These are phyloP conservation scores for Danielozyma ontarioensis DNA, from an alignment of 805 yeast genomes.

Conservation along the genomic window DNA sequence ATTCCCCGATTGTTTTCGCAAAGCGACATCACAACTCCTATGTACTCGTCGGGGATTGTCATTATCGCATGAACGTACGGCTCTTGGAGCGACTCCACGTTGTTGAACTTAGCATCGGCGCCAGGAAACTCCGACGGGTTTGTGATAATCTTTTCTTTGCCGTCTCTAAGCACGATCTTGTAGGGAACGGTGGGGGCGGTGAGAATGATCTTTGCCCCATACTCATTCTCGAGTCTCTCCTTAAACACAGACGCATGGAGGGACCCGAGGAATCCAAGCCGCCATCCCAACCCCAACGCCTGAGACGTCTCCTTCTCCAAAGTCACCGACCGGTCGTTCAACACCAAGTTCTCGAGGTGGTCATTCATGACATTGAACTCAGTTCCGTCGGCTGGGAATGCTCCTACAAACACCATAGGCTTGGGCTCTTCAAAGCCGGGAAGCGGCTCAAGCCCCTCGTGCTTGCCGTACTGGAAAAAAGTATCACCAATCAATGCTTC, in stretches of 20 bases:
- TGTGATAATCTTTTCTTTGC: slow-evolving; percentile 59
- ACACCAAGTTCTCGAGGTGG: slow-evolving; percentile 77
- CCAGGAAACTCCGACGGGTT: slow-evolving; percentile 95
- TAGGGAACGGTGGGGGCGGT: slow-evolving; percentile 98
- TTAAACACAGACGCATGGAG: slow-evolving; percentile 92
- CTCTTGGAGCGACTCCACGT: slow-evolving; percentile 56
- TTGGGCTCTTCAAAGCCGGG: slow-evolving; percentile 97
- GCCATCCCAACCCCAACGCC: slow-evolving; percentile 97
- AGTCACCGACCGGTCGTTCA: slow-evolving; percentile 89
- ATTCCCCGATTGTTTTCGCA: slow-evolving; percentile 82
- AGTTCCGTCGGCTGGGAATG: slow-evolving; percentile 92
- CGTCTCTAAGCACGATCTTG: slow-evolving; percentile 63
- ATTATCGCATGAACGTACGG: slow-evolving; percentile 89
- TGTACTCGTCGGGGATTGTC: slow-evolving; percentile 85
- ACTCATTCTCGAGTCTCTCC: slow-evolving; percentile 87
- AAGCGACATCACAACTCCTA: slow-evolving; percentile 80
- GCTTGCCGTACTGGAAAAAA: slow-evolving; percentile 55
- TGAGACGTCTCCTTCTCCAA: slow-evolving; percentile 86
- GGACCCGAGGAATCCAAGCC: slow-evolving; percentile 91
- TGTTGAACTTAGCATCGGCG: slow-evolving; percentile 36
- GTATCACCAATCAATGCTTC: slow-evolving; percentile 95
- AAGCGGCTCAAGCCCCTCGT: slow-evolving; percentile 59
- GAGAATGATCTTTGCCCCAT: slow-evolving; percentile 85
- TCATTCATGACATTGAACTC: slow-evolving; percentile 89
- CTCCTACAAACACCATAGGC: slow-evolving; percentile 98